Conservation (phyloP, 306 rosid genomes). For the Cicer judaicum region DNA sequence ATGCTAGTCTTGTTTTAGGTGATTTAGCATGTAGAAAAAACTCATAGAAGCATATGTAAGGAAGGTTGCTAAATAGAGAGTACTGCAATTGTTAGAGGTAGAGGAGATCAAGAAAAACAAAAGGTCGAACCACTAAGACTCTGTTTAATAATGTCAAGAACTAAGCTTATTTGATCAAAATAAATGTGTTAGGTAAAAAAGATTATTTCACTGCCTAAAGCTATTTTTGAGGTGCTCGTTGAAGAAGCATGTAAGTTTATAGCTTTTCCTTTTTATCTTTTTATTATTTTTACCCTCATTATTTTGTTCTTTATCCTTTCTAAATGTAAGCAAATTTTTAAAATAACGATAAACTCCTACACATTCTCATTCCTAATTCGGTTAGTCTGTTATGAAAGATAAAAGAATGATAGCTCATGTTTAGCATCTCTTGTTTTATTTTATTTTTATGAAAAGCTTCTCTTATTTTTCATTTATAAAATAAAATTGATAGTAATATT, state of each 20-base stretch:
- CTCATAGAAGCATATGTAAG: slow-evolving; percentile 1
- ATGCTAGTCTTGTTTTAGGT: slow-evolving; percentile 6
- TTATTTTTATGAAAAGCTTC: too few relatives aligned
- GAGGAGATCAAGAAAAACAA: slow-evolving; percentile 9
- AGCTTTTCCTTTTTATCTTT: background rate
- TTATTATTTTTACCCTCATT: background rate
- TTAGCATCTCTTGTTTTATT: too few relatives aligned
- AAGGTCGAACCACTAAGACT: background rate
- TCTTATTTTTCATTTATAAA: too few relatives aligned
- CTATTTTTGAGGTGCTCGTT: background rate
- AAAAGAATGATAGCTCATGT: too few relatives aligned
- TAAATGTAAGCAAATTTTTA: too few relatives aligned
- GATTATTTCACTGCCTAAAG: background rate
- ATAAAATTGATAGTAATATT: background rate
- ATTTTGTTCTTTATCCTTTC: too few relatives aligned
- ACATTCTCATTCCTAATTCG: too few relatives aligned
- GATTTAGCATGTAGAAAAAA: background rate
- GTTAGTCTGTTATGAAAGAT: too few relatives aligned
- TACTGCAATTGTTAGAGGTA: slow-evolving; percentile 1
- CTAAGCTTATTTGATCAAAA: slow-evolving; percentile 10
- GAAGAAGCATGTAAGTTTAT: background rate
- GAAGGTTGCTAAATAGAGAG: background rate
- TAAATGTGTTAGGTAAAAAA: background rate
- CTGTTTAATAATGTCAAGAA: background rate
- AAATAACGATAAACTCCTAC: too few relatives aligned